Percentiles rank a stretch among this genome's conserved stretches.
These are phyloP conservation scores for Tetrahymena thermophila DNA, from an alignment of 73 alveolate species.

Conservation along the genomic window DNA sequence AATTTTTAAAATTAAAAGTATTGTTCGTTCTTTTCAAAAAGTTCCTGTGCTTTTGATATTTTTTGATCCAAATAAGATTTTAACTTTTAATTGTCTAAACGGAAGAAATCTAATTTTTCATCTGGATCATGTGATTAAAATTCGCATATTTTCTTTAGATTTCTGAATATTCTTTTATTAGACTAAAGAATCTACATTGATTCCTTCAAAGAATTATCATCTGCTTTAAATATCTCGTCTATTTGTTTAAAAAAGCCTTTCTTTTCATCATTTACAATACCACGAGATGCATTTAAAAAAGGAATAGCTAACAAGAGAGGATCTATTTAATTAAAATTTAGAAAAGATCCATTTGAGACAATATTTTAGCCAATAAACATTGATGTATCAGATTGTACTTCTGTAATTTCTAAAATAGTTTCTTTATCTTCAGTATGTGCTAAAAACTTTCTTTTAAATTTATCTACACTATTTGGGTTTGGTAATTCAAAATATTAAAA, in stretches of 20 bases:
- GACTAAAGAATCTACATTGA: not conserved
- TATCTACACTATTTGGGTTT: not conserved
- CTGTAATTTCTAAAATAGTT: not conserved
- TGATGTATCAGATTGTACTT: not conserved
- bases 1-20: not conserved
- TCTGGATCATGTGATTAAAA: not conserved
- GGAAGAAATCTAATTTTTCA: not conserved
- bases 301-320: not conserved
- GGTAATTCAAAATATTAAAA: not conserved
- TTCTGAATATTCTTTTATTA: not conserved
- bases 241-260: not conserved
- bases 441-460: not conserved
- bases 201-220: not conserved
- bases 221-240: not conserved
- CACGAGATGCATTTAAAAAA: not conserved
- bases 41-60: not conserved
- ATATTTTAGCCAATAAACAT: not conserved
- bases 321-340: not conserved
- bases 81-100: not conserved
- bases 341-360: not conserved
- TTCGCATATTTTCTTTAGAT: not conserved
- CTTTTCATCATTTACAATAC: not conserved
- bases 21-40: not conserved
- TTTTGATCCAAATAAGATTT: not conserved
- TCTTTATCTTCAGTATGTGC: not conserved